phyloP scores from a whole-genome alignment of 2,329 filamentous ascomycete genomes.

The Xylariomycetidae sp. region DNA sequence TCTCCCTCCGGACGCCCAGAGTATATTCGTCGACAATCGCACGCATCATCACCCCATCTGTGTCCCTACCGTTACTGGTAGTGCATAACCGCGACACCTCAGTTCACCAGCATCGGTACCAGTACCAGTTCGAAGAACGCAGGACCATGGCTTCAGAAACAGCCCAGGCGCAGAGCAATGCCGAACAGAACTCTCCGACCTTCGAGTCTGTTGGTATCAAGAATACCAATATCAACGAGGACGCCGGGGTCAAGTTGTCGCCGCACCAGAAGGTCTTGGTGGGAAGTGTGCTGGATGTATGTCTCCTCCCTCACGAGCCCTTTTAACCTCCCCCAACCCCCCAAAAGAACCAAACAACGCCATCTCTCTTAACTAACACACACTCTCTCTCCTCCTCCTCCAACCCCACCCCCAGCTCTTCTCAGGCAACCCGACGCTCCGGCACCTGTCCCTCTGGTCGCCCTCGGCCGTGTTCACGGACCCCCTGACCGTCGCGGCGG shows the following conservation, averaged over 20 bases:
- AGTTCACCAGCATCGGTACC: too few species aligned
- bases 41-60: too few species aligned
- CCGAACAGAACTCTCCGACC: conserved; percentile 8
- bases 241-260: conserved; percentile 44
- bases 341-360: too few species aligned
- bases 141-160: too few species aligned
- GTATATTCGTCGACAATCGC: too few species aligned
- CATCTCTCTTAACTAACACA: too few species aligned
- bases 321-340: too few species aligned
- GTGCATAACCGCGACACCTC: too few species aligned
- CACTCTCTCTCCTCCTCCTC: neutral
- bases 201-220: conserved; percentile 38
- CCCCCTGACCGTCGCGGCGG: conserved; percentile 52
- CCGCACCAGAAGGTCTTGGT: conserved; percentile 49
- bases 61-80: too few species aligned
- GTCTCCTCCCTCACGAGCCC: neutral
- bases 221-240: conserved; percentile 49
- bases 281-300: conserved; percentile 53
- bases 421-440: conserved; percentile 52
- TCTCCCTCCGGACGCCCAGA: too few species aligned
- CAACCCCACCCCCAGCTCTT: conserved; percentile 42
- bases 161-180: conserved; percentile 16
- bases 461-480: conserved; percentile 55
- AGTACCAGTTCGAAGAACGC: too few species aligned
- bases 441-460: conserved; percentile 56